Conservation (phyloP, 495 filamentous ascomycete species). For the Extremus antarcticus region DNA sequence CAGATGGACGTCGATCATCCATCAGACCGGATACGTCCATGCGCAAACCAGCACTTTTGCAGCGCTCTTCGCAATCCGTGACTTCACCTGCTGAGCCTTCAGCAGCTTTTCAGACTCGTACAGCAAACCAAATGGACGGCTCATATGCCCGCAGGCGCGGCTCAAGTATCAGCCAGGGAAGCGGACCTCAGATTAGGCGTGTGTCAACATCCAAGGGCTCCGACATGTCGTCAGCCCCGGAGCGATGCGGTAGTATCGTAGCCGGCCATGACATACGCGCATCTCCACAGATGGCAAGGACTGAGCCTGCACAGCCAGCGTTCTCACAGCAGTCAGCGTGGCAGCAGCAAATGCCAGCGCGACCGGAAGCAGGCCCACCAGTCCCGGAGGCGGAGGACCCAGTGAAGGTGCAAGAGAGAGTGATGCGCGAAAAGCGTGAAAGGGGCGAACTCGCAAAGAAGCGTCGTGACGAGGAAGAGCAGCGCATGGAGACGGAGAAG, state of each 20-base stretch:
- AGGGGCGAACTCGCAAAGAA: conserved; percentile 57
- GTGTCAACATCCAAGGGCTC: conserved; percentile 42
- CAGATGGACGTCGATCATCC: conserved; percentile 59
- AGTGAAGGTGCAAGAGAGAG: conserved; percentile 57
- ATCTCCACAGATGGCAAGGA: conserved; percentile 27
- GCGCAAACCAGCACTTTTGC: conserved; percentile 69
- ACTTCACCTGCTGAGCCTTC: conserved; percentile 79
- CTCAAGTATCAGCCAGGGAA: conserved; percentile 92
- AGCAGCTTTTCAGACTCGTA: conserved; percentile 77
- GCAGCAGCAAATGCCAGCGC: conserved; percentile 24
- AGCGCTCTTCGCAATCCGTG: conserved; percentile 46
- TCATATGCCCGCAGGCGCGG: conserved; percentile 65
- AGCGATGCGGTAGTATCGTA: conserved; percentile 2
- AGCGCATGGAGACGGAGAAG: conserved; percentile 63
- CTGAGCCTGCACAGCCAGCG: conserved; percentile 22
- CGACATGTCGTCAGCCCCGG: conserved; percentile 37
- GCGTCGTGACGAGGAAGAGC: conserved; percentile 70
- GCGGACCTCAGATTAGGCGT: conserved; percentile 53
- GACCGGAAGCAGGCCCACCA: conserved; percentile 20
- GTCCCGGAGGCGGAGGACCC: conserved; percentile 25
- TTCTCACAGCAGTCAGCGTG: conserved; percentile 19
- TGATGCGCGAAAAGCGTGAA: conserved; percentile 78
- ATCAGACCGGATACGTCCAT: conserved; percentile 52
- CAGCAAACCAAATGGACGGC: conserved; percentile 51
- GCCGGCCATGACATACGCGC: conserved; percentile 35